phyloP scores from a whole-genome alignment of 306 rosid genomes.

The Quillaja saponaria region DNA sequence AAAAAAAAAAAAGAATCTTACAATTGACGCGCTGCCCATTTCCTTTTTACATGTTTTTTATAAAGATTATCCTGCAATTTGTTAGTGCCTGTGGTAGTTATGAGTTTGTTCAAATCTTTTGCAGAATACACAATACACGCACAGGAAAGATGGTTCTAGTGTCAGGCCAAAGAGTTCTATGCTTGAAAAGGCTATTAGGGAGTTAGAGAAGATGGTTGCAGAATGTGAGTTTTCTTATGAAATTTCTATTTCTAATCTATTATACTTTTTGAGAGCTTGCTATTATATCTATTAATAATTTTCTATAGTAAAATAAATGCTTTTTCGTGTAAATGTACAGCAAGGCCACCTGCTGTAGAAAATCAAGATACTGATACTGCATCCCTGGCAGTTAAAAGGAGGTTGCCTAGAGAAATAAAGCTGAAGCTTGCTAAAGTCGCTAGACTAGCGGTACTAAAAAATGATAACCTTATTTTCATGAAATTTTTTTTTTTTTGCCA shows the following conservation, averaged over 20 bases:
- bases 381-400: slow-evolving; percentile 83
- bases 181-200: slow-evolving; percentile 91
- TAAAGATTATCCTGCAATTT: slow-evolving; percentile 13
- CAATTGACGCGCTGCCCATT: slow-evolving; percentile 7
- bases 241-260: slow-evolving; percentile 25
- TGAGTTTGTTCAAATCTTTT: slow-evolving; percentile 30
- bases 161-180: slow-evolving; percentile 73
- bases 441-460: slow-evolving; percentile 73
- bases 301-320: neutral
- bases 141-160: slow-evolving; percentile 83
- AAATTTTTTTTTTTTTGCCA: slow-evolving; percentile 17
- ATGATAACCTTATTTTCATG: slow-evolving; percentile 29
- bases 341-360: slow-evolving; percentile 87
- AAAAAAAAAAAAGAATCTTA: no score
- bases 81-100: slow-evolving; percentile 19
- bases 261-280: slow-evolving; percentile 21
- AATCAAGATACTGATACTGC: slow-evolving; percentile 76
- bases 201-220: slow-evolving; percentile 93
- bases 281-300: slow-evolving; percentile 27
- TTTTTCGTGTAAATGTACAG: slow-evolving; percentile 45
- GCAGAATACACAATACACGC: slow-evolving; percentile 68
- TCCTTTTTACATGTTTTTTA: slow-evolving; percentile 9
- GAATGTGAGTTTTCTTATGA: slow-evolving; percentile 67
- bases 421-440: slow-evolving; percentile 97
- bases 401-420: slow-evolving; percentile 96